Evolutionary conservation across 768 basidiomycete species (phyloP).

Genomic region (Tricholoma sp.): DNA sequence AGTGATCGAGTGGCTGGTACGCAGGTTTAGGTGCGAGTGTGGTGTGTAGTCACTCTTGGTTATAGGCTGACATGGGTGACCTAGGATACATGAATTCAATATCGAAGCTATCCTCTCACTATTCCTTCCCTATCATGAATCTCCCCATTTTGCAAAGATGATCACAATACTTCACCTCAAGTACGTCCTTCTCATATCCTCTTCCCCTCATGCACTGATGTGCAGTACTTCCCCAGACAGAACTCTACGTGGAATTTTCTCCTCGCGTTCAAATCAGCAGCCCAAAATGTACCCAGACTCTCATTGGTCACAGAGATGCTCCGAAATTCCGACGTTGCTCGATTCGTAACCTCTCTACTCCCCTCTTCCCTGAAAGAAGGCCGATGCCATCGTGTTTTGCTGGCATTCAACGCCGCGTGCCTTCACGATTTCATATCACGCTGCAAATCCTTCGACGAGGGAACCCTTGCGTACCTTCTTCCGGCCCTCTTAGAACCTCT

Average conservation of each 20-base stretch:
- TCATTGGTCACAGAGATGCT: conserved; percentile 77
- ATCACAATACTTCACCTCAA: conserved; percentile 77
- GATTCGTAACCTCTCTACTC: conserved; percentile 64
- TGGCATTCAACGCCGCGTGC: conserved; percentile 78
- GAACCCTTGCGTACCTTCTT: conserved; percentile 57
- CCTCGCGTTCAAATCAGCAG: conserved; percentile 69
- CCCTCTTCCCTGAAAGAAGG: conserved; percentile 50
- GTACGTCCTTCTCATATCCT: conserved; percentile 31
- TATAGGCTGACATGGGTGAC: conserved; percentile 4
- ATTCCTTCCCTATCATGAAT: conserved; percentile 94
- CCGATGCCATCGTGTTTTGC: conserved; percentile 59
- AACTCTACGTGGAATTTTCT: conserved; percentile 67
- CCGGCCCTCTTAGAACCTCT: conserved; percentile 61
- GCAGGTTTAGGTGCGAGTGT: conserved; percentile 74
- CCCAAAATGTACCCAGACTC: conserved; percentile 66
- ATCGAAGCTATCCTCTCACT: conserved; percentile 68
- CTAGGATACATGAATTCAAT: conserved; percentile 92
- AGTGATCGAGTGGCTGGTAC: conserved; percentile 91
- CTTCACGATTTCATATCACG: conserved; percentile 75
- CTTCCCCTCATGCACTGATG: neutral
- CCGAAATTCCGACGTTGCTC: conserved; percentile 62
- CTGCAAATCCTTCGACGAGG: conserved; percentile 55
- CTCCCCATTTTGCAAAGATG: conserved; percentile 92
- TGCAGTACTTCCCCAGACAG: conserved; percentile 32
- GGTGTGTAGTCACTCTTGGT: neutral